A percentile compares a stretch with the other conserved stretches of the same genome.
phyloP scores from a whole-genome alignment of 441 rosid genomes.

The Aleurites moluccanus region DNA sequence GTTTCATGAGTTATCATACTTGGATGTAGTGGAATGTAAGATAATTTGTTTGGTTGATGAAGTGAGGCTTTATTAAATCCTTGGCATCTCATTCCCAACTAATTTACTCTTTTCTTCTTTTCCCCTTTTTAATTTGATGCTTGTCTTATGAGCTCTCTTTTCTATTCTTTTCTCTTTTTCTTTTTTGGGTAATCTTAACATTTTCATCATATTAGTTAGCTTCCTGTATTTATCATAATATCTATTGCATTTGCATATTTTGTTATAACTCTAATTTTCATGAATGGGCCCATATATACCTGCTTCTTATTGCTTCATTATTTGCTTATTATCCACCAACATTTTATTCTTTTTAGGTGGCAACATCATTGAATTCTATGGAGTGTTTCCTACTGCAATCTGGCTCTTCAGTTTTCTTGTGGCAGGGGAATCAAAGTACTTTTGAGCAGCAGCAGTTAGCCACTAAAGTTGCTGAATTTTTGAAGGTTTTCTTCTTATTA shows the following conservation, averaged over 20 bases:
- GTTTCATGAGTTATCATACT: too few species aligned
- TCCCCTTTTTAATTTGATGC: too few species aligned
- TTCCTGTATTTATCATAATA: background rate
- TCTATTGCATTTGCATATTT: background rate
- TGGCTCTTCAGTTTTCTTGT: constrained; percentile 80
- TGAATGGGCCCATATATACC: background rate
- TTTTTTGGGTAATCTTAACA: background rate
- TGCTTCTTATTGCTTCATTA: background rate
- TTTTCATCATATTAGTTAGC: background rate
- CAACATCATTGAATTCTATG: constrained; percentile 76
- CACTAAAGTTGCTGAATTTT: constrained; percentile 76
- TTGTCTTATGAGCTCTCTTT: background rate
- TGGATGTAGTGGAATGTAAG: too few species aligned
- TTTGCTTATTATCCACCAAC: too few species aligned
- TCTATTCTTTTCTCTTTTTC: background rate
- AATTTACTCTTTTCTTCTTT: too few species aligned
- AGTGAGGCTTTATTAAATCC: too few species aligned
- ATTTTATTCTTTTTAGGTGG: constrained; percentile 52
- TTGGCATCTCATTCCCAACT: too few species aligned
- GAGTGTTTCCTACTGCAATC: constrained; percentile 98
- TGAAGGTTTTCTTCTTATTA: constrained; percentile 55
- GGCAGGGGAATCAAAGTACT: constrained; percentile 97
- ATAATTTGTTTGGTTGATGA: too few species aligned
- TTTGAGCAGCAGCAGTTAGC: constrained; percentile 88
- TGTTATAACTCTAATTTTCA: background rate